These are phyloP conservation scores for Silene noctiflora DNA, from an alignment of 179 eudicot genomes.

Conservation along the genomic window DNA sequence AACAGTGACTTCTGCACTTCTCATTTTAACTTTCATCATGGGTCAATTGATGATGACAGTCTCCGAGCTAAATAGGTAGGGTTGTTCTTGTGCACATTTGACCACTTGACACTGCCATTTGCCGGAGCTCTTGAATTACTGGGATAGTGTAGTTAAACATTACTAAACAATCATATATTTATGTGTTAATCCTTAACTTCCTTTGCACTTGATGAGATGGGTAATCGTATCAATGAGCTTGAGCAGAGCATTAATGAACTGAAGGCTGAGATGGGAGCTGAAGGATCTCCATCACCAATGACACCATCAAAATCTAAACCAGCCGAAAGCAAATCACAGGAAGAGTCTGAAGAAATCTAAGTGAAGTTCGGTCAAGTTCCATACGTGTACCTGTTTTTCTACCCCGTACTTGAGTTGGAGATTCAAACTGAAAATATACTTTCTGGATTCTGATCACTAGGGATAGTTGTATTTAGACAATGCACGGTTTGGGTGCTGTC, in stretches of 20 bases:
- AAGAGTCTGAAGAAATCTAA: slow-evolving; percentile 35
- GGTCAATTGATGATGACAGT: neutral
- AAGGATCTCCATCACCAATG: slow-evolving; percentile 63
- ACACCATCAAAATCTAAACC: slow-evolving; percentile 42
- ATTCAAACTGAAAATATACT: neutral
- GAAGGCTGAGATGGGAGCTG: slow-evolving; percentile 87
- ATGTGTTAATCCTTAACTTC: slow-evolving; percentile 45
- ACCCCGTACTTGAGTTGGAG: neutral
- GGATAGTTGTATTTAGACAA: neutral
- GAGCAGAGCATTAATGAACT: slow-evolving; percentile 92
- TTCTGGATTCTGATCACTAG: neutral
- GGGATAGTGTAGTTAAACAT: too few relatives aligned
- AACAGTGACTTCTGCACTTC: neutral
- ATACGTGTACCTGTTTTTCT: slow-evolving; percentile 10
- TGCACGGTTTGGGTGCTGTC: neutral
- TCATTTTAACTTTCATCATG: neutral
- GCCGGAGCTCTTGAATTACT: too few relatives aligned
- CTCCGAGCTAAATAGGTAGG: too few relatives aligned
- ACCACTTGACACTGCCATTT: too few relatives aligned
- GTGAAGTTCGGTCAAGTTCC: slow-evolving; percentile 21
- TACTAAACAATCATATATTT: neutral
- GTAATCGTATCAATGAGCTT: slow-evolving; percentile 75
- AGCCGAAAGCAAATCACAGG: slow-evolving; percentile 42
- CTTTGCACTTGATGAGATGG: slow-evolving; percentile 88
- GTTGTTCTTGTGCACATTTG: too few relatives aligned